These are phyloP conservation scores for Chenopodium suecicum DNA, from an alignment of 148 eudicot species.

Conservation along the genomic window DNA sequence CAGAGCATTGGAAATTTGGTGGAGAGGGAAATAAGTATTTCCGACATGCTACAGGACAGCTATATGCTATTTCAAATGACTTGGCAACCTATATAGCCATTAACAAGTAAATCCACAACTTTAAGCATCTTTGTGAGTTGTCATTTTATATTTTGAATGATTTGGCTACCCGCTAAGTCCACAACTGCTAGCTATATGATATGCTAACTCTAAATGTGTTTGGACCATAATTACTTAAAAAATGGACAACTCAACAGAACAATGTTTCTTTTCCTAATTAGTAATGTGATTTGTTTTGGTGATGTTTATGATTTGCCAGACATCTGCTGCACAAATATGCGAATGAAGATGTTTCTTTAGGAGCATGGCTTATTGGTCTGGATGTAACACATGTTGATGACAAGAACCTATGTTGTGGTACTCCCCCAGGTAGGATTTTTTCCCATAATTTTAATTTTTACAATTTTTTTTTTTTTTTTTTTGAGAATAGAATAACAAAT, in stretches of 20 bases:
- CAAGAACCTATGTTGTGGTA: slow-evolving; percentile 65
- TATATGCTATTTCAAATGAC: slow-evolving; percentile 10
- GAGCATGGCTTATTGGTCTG: slow-evolving; percentile 71
- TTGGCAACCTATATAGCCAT: background rate
- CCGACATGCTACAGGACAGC: slow-evolving; percentile 72
- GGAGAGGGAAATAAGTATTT: slow-evolving; percentile 66
- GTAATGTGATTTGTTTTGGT: background rate
- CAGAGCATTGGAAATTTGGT: slow-evolving; percentile 80
- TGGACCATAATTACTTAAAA: background rate
- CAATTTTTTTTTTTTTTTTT: background rate
- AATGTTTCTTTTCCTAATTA: no score
- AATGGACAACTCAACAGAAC: background rate
- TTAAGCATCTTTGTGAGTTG: background rate
- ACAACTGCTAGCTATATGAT: background rate
- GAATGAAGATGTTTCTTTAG: slow-evolving; percentile 73
- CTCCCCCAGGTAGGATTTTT: slow-evolving; percentile 61
- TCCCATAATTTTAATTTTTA: background rate
- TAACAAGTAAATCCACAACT: background rate
- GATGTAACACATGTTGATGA: slow-evolving; percentile 72
- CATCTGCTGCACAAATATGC: slow-evolving; percentile 65
- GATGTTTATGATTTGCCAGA: slow-evolving; percentile 29
- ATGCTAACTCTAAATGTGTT: background rate
- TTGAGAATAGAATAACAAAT: background rate
- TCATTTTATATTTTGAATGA: background rate
- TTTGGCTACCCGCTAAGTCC: background rate